Evolutionary conservation across 106 monocot species (phyloP).

Genomic region (Apostasia shenzhenica): DNA sequence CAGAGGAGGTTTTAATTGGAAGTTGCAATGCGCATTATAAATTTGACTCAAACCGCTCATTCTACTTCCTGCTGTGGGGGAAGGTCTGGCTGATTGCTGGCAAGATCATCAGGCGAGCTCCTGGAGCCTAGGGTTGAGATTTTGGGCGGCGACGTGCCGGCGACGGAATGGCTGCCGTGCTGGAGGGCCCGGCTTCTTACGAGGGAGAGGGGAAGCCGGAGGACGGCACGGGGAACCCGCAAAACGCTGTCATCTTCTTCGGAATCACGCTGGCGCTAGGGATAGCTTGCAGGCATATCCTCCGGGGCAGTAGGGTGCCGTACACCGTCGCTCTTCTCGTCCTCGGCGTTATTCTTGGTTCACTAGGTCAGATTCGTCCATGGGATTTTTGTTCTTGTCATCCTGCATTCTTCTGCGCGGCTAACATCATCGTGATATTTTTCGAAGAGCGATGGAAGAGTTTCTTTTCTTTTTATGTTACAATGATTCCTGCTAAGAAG

Average conservation of each 20-base stretch:
- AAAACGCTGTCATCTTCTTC: slow-evolving; percentile 82
- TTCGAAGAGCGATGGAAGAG: no score
- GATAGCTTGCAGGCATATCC: slow-evolving; percentile 74
- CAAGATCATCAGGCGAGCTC: no score
- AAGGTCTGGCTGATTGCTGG: no score
- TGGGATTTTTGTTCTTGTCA: neutral
- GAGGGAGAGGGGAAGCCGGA: neutral
- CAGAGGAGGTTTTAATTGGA: no score
- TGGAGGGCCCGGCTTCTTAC: slow-evolving; percentile 1
- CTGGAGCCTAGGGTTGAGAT: no score
- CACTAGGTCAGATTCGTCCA: slow-evolving; percentile 33
- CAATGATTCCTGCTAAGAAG: no score
- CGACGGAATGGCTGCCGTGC: neutral
- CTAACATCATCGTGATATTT: no score
- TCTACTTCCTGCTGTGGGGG: no score
- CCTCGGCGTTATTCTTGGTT: slow-evolving; percentile 72
- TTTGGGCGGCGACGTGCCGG: neutral
- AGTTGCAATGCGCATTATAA: no score
- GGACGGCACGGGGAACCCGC: slow-evolving; percentile 25
- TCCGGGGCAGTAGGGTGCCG: slow-evolving; percentile 77
- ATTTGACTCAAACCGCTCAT: no score
- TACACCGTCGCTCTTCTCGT: slow-evolving; percentile 93
- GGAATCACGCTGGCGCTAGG: slow-evolving; percentile 80
- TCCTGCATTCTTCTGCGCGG: neutral
- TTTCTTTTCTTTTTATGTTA: no score